These are phyloP conservation scores for Biscogniauxia sp. DNA, from an alignment of 2,329 filamentous ascomycete species.

Conservation along the genomic window DNA sequence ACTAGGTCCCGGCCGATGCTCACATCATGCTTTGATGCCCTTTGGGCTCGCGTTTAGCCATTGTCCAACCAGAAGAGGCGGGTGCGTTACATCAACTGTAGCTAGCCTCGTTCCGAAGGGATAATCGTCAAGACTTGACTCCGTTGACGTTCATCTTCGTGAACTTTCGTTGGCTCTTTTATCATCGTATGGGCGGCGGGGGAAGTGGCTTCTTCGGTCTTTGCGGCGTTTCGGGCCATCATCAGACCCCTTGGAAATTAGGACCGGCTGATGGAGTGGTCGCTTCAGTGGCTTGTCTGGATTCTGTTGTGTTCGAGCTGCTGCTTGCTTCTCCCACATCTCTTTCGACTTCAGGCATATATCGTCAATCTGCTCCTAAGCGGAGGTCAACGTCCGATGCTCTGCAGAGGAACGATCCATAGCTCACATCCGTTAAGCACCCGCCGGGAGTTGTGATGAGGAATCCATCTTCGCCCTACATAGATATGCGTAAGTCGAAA, in stretches of 20 bases:
- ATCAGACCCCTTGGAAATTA: constrained; percentile 43
- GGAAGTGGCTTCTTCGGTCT: constrained; percentile 32
- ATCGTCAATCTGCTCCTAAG: constrained; percentile 61
- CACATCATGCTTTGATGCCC: constrained; percentile 21
- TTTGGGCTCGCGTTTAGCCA: constrained; percentile 16
- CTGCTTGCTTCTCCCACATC: constrained; percentile 56
- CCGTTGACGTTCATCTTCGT: constrained; percentile 25
- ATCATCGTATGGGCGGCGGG: constrained; percentile 31
- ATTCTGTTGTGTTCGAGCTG: constrained; percentile 45
- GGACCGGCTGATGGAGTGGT: constrained; percentile 54
- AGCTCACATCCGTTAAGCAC: constrained; percentile 58
- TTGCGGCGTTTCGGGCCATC: constrained; percentile 36
- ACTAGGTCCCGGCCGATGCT: constrained; percentile 25
- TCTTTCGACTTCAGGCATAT: constrained; percentile 59
- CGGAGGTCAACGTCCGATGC: constrained; percentile 16
- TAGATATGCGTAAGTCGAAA: constrained; percentile 25
- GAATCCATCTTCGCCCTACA: constrained; percentile 59
- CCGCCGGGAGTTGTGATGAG: constrained; percentile 57
- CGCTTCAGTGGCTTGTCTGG: constrained; percentile 52
- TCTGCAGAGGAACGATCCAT: constrained; percentile 1
- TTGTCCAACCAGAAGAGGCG: constrained; percentile 14
- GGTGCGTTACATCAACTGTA: constrained; percentile 21
- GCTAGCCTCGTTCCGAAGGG: constrained; percentile 16
- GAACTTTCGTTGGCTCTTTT: constrained; percentile 27
- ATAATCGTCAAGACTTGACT: constrained; percentile 15